Evolutionary conservation across 352 stramenopile species (phyloP), one percentile per base, ranked within the genome.

Genomic region (Globisporangium abappressorium): DNA sequence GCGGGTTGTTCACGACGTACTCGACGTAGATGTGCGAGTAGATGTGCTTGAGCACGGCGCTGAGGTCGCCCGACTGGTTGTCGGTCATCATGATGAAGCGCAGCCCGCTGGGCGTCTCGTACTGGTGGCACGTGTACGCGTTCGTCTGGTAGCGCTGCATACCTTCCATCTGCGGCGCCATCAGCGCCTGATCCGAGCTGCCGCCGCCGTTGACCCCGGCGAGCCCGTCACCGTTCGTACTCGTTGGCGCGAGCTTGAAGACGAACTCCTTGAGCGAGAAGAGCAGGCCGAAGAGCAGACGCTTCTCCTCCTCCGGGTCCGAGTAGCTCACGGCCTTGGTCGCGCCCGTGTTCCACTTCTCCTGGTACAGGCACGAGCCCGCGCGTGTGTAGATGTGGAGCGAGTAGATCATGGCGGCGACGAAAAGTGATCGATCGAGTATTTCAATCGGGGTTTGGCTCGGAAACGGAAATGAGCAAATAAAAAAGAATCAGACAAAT

Each of bases 231-330:
- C 54, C 51, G 34, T 26, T 43, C 20, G 68, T 53, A 11, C 70
- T 67, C 51, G 72, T 73, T n/a, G 85, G 87, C 53, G 85, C 80
- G 46, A 94, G 80, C 71, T 93, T 95, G 68, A 80, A 78, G 18
- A 94, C 84, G 47, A 95, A 94, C 70, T 95, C 89, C 70, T 97
- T 97, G 61, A 97, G 79, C 62, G 90, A 97, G 78, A 97, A 97
- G 54, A 97, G 81, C 68, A 98, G 82, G 0, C 92, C 91, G 61
- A 97, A 97, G 36, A 97, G 84, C 67, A 97, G 80, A n/a, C 90
- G 83, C 76, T 95, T 94, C 74, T 97, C 85, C 72, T 98, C 91
- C 22, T 93, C 88, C 20, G 90, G 84, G 58, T 97, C 90, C 12
- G 76, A 77, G 62, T 93, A 92, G 66, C 73, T 93, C 65, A 90